Evolutionary conservation across 768 basidiomycete species (phyloP).

Genomic region (Phylloporus sp.): DNA sequence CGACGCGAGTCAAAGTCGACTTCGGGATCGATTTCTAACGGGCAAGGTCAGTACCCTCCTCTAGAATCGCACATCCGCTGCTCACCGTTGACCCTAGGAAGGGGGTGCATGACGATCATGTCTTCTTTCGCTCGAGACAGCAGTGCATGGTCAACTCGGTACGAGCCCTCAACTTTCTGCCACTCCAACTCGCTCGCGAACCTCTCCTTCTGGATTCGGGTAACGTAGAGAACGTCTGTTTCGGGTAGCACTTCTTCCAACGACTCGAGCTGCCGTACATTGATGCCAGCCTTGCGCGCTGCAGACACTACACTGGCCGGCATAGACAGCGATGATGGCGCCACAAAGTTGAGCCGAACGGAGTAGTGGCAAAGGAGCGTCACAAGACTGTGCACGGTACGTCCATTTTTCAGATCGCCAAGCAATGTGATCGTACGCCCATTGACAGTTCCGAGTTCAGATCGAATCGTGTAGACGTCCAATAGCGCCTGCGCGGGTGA

Average conservation of each 20-base stretch:
- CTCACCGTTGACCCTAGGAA: constrained; percentile 85
- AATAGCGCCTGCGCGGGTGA: constrained; percentile 55
- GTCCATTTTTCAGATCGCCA: constrained; percentile 96
- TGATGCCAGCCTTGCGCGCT: constrained; percentile 78
- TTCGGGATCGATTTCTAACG: constrained; percentile 96
- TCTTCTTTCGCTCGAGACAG: constrained; percentile 91
- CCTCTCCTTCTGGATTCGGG: constrained; percentile 92
- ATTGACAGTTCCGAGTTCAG: constrained; percentile 96
- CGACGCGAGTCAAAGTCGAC: constrained; percentile 94
- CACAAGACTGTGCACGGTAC: constrained; percentile 95
- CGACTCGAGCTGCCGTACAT: constrained; percentile 76
- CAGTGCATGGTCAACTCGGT: constrained; percentile 90
- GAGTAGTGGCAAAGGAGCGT: constrained; percentile 87
- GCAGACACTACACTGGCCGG: constrained; percentile 77
- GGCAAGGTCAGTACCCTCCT: constrained; percentile 13
- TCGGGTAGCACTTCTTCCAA: constrained; percentile 87
- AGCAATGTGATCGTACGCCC: constrained; percentile 89
- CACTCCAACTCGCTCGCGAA: constrained; percentile 80
- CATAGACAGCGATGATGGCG: constrained; percentile 84
- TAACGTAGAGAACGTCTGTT: constrained; percentile 96
- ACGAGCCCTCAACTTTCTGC: constrained; percentile 86
- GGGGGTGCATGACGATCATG: constrained; percentile 99
- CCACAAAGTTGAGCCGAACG: constrained; percentile 93
- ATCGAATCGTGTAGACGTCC: constrained; percentile 93
- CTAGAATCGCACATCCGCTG: not conserved